phyloP scores from a whole-genome alignment of 2,329 filamentous ascomycete species.

The Fusarium nodosum region DNA sequence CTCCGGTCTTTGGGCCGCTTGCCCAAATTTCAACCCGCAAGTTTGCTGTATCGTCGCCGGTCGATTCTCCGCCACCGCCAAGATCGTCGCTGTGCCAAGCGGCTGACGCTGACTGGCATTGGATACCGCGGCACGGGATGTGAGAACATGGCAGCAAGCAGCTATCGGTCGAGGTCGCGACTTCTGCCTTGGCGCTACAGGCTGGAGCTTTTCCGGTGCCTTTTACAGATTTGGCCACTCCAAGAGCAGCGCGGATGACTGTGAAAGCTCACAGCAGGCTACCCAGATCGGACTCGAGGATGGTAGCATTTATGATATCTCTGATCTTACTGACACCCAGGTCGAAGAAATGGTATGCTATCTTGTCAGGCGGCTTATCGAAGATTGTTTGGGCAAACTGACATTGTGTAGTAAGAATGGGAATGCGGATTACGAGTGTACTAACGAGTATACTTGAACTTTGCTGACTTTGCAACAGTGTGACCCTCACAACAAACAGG shows the following conservation, averaged over 20 bases:
- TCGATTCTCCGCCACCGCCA: neutral
- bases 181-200: neutral
- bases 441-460: neutral
- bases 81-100: neutral
- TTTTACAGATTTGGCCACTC: neutral
- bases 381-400: neutral
- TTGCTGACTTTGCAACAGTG: neutral
- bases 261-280: neutral
- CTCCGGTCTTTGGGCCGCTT: neutral
- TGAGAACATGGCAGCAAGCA: neutral
- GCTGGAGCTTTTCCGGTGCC: neutral
- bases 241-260: neutral
- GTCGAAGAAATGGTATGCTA: constrained; percentile 1
- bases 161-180: neutral
- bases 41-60: neutral
- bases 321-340: neutral
- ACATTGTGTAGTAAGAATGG: neutral
- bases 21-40: neutral
- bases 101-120: neutral
- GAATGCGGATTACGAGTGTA: no score
- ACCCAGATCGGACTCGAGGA: neutral
- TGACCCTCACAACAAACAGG: neutral
- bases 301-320: neutral
- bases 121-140: neutral
- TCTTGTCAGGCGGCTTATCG: no score